phyloP scores from a whole-genome alignment of 2,329 filamentous ascomycete species.

The Sporothrix pseudoabietina region DNA sequence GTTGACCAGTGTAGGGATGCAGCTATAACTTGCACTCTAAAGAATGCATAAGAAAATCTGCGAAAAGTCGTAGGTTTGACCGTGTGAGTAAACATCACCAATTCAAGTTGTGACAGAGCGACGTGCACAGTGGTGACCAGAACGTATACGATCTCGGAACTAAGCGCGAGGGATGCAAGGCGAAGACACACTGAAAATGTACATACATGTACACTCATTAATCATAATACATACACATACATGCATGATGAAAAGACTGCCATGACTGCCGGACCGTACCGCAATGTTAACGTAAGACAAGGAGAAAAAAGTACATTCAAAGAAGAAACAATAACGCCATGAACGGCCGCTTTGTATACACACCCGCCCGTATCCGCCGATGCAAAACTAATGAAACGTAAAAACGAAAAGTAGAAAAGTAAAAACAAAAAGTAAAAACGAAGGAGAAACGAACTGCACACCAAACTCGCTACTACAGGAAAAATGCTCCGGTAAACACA shows the following conservation, averaged over 20 bases:
- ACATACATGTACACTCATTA: too few relatives aligned
- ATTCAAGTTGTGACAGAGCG: too few relatives aligned
- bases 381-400: background rate
- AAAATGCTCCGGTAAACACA: background rate
- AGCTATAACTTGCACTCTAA: too few relatives aligned
- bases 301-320: background rate
- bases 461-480: conserved; percentile 9
- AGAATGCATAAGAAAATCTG: too few relatives aligned
- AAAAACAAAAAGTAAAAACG: background rate
- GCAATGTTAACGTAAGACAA: background rate
- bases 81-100: too few relatives aligned
- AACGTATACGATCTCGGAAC: too few relatives aligned
- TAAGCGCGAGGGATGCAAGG: too few relatives aligned
- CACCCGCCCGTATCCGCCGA: background rate
- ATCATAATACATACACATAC: too few relatives aligned
- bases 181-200: too few relatives aligned
- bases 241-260: background rate
- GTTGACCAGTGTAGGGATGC: too few relatives aligned
- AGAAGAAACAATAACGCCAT: background rate
- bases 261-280: background rate
- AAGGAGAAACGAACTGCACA: background rate
- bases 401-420: background rate
- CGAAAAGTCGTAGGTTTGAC: too few relatives aligned
- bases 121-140: too few relatives aligned
- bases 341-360: conserved; percentile 19